Conservation (phyloP, 305 asterid species). For the Solanum hybrid region DNA sequence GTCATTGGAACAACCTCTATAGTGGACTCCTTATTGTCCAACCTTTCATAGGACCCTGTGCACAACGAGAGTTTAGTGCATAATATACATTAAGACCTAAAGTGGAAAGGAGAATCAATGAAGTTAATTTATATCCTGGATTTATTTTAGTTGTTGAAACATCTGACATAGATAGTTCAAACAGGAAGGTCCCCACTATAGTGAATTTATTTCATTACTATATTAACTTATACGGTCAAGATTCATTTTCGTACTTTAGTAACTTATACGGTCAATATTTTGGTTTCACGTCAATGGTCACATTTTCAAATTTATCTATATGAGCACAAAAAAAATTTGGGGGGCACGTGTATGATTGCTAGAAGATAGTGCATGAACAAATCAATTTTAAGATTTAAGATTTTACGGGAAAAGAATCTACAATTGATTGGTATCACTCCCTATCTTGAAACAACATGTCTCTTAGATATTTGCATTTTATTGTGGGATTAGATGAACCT, state of each 20-base stretch:
- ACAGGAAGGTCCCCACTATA: not conserved
- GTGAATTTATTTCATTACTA: not conserved
- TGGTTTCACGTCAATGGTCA: not conserved
- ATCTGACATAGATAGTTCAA: not conserved
- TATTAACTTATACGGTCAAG: no score
- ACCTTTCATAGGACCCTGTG: not conserved
- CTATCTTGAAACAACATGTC: not conserved
- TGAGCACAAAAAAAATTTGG: not conserved
- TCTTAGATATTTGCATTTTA: not conserved
- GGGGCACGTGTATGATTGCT: not conserved
- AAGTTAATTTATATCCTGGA: not conserved
- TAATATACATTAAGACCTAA: not conserved
- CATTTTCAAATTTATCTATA: not conserved
- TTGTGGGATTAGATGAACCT: not conserved
- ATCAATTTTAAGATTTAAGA: not conserved
- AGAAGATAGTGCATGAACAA: not conserved
- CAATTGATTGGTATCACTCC: not conserved
- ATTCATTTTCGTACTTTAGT: no score
- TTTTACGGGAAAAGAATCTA: not conserved
- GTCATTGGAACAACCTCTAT: not conserved
- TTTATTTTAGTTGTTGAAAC: not conserved
- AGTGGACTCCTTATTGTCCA: not conserved
- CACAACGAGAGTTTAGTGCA: not conserved
- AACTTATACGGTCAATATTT: no score
- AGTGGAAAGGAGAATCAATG: not conserved